phyloP scores from a whole-genome alignment of 306 rosid genomes.

The Cajanus cajan region DNA sequence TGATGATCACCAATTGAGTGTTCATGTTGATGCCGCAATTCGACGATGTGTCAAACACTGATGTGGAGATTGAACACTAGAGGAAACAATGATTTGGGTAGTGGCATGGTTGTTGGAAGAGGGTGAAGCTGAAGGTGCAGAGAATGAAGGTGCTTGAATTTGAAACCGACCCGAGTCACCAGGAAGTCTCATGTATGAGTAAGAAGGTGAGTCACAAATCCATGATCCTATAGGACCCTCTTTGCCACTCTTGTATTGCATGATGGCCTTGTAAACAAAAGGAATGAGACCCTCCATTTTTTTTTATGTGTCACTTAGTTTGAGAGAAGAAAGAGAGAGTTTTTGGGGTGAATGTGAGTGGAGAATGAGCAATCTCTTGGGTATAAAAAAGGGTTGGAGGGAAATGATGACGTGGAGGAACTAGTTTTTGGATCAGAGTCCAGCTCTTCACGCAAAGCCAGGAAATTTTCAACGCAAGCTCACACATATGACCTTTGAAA shows the following conservation, averaged over 20 bases:
- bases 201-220: constrained; percentile 69
- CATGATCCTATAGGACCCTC: constrained; percentile 55
- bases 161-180: constrained; percentile 53
- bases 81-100: constrained; percentile 44
- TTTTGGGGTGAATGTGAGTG: constrained; percentile 35
- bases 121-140: constrained; percentile 36
- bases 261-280: constrained; percentile 70
- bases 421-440: constrained; percentile 48
- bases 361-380: constrained; percentile 12
- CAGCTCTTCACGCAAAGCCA: constrained; percentile 62
- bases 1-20: not conserved
- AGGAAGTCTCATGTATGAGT: constrained; percentile 55
- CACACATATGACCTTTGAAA: constrained; percentile 49
- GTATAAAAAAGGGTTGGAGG: constrained; percentile 35
- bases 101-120: constrained; percentile 36
- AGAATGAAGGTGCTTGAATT: constrained; percentile 23
- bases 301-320: not conserved
- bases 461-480: constrained; percentile 51
- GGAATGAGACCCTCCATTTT: constrained; percentile 97
- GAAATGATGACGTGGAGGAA: constrained; percentile 40
- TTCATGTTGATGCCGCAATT: constrained; percentile 38
- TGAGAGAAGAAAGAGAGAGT: not conserved
- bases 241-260: constrained; percentile 63
- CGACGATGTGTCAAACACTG: constrained; percentile 47
- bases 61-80: constrained; percentile 62